phyloP scores from a whole-genome alignment of 148 eudicot genomes.

The Chenopodium formosanum region DNA sequence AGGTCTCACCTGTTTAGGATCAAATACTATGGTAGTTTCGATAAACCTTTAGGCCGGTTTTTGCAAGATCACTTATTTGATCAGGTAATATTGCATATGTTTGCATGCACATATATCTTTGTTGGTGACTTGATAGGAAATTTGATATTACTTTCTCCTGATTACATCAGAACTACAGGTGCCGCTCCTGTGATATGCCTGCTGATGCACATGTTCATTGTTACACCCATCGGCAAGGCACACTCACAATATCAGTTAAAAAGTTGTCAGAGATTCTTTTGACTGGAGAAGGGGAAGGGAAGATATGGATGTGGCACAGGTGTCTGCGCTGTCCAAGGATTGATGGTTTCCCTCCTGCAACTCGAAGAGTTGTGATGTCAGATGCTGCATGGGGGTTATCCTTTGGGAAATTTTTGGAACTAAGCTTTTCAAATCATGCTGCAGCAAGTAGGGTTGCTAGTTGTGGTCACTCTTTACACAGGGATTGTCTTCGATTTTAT shows the following conservation, averaged over 20 bases:
- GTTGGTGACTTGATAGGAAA: not conserved
- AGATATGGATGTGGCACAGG: conserved; percentile 99
- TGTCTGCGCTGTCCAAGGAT: conserved; percentile 84
- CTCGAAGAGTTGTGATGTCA: conserved; percentile 89
- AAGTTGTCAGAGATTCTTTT: conserved; percentile 65
- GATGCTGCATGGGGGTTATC: conserved; percentile 99
- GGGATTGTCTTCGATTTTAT: conserved; percentile 96
- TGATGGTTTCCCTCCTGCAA: conserved; percentile 86
- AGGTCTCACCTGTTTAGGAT: conserved; percentile 90
- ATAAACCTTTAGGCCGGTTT: conserved; percentile 93
- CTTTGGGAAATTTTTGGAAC: conserved; percentile 95
- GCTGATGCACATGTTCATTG: conserved; percentile 97
- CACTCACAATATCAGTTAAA: conserved; percentile 93
- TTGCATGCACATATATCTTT: conserved; percentile 15
- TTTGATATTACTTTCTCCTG: conserved; percentile 7
- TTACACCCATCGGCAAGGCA: conserved; percentile 93
- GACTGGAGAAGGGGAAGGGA: conserved; percentile 87
- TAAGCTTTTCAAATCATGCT: conserved; percentile 97
- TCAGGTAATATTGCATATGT: conserved; percentile 44
- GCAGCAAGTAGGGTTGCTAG: conserved; percentile 97
- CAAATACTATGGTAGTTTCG: conserved; percentile 86
- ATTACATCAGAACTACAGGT: conserved; percentile 56
- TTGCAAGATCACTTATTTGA: conserved; percentile 88
- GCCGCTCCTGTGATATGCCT: conserved; percentile 80
- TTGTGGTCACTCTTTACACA: conserved; percentile 95